Conservation (phyloP, 2,329 filamentous ascomycete genomes). For the Escovopsis sp. region DNA sequence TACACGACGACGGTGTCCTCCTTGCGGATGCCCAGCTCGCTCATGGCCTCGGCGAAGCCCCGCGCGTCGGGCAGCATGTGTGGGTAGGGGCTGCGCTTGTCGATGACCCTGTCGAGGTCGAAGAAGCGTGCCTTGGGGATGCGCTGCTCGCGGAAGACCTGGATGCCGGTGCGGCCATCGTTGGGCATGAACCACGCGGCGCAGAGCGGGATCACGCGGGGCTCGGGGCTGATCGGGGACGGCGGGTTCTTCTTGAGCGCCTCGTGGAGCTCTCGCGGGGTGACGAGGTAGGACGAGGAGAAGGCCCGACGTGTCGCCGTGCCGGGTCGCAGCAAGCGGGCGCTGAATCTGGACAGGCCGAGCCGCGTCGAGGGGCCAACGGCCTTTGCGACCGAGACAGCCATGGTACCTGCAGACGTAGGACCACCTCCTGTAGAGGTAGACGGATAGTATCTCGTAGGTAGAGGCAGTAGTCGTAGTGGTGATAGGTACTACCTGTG, state of each 20-base stretch:
- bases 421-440: too few species aligned
- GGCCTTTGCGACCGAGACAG: constrained; percentile 21
- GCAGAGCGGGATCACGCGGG: constrained; percentile 76
- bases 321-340: constrained; percentile 16
- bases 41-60: constrained; percentile 78
- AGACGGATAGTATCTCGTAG: too few species aligned
- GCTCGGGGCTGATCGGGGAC: constrained; percentile 64
- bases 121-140: constrained; percentile 92
- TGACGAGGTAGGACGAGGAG: constrained; percentile 74
- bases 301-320: constrained; percentile 12
- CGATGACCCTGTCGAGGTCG: constrained; percentile 83
- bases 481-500: too few species aligned
- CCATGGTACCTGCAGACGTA: too few species aligned
- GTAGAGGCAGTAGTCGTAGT: too few species aligned
- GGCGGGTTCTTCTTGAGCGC: constrained; percentile 72
- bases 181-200: constrained; percentile 96
- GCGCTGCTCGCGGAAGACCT: constrained; percentile 67
- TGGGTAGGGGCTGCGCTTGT: constrained; percentile 76
- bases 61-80: constrained; percentile 86
- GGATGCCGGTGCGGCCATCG: constrained; percentile 65
- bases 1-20: constrained; percentile 92
- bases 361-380: constrained; percentile 28
- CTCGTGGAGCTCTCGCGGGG: constrained; percentile 65
- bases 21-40: constrained; percentile 67
- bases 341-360: constrained; percentile 22